Conservation (phyloP, 495 filamentous ascomycete genomes). For the Xylaria cubensis region DNA sequence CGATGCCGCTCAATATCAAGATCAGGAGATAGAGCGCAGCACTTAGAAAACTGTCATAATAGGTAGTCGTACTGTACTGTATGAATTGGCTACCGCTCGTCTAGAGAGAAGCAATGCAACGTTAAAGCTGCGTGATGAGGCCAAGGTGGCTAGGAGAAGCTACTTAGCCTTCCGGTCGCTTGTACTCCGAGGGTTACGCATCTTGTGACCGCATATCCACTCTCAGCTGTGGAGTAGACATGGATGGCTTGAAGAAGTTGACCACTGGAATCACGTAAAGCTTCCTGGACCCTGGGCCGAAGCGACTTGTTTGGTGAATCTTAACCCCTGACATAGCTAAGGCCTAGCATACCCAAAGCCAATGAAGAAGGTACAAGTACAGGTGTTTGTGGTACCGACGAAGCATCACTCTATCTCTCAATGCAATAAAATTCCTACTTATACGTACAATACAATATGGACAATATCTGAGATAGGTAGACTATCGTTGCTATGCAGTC, state of each 20-base stretch:
- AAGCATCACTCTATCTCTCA: slow-evolving; percentile 11
- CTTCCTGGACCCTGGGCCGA: slow-evolving; percentile 14
- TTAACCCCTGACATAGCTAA: slow-evolving; percentile 7
- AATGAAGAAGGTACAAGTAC: neutral
- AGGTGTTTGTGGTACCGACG: neutral
- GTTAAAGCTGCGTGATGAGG: neutral
- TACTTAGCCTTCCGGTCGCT: slow-evolving; percentile 4
- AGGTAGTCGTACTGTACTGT: neutral
- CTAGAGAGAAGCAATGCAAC: slow-evolving; percentile 16
- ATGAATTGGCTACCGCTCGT: slow-evolving; percentile 1
- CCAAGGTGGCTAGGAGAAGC: neutral
- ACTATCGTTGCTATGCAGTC: neutral
- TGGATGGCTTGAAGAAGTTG: neutral
- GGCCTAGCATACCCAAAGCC: neutral
- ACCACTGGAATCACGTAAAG: slow-evolving; percentile 18
- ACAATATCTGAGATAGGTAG: neutral
- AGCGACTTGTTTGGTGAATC: slow-evolving; percentile 21
- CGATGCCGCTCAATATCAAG: slow-evolving; percentile 20
- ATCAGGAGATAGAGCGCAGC: neutral
- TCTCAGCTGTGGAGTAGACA: slow-evolving; percentile 14
- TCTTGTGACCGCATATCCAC: slow-evolving; percentile 29
- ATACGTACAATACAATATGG: neutral
- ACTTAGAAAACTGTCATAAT: neutral
- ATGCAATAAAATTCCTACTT: neutral
- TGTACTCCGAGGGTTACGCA: slow-evolving; percentile 20